Base-by-base conservation (phyloP, 352 stramenopile species). In the Elongisporangium senticosum region DNA sequence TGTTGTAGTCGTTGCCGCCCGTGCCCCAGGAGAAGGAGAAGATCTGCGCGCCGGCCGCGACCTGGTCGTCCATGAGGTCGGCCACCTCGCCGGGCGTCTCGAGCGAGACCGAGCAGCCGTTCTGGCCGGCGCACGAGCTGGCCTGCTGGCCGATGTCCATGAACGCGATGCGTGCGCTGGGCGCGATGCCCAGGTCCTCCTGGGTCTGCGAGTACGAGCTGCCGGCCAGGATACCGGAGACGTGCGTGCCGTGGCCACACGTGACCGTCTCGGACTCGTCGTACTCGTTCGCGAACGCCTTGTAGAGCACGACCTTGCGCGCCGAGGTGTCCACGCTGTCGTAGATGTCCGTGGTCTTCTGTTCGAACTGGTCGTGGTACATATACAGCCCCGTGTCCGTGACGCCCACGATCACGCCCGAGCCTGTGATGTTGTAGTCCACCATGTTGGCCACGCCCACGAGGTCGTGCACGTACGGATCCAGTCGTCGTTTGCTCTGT, bases 211-310 rank as follows among this genome's bases (percentile, higher is more conserved):
- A 80, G 40, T 71, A 72, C 11, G 79, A 86, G 48, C 71, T 89
- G 8, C 89, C 89, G 0, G 77, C 83, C 2, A 92, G 59, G 20
- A 94, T 88, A 1, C 87, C 89, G 0, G 79, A 83, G 10, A 97
- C 87, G 67, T 97, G 89, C 2, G 89, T 97, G 10, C 89, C 89
- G 62, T 97, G 89, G 22, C 87, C 89, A 47, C 83, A 92, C 39
- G 71, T 78, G 8, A 85, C 56, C 10, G 69, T 60, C 57, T 84
- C 71, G 1, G 79, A 79, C 58, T 92, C 77, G 56, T 92, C 83
- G 15, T 86, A 59, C 20, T 77, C 55, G 56, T 91, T 88, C 0
- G 82, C 86, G 49, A 87, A 95, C 17, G 75, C 74, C 39, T 90
- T 73, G 64, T 96, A 96, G 40, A 89, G 77, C 49, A 96, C 74